Evolutionary conservation across 202 grass and related monocot species (phyloP).

Genomic region (Elaeis oleifera): DNA sequence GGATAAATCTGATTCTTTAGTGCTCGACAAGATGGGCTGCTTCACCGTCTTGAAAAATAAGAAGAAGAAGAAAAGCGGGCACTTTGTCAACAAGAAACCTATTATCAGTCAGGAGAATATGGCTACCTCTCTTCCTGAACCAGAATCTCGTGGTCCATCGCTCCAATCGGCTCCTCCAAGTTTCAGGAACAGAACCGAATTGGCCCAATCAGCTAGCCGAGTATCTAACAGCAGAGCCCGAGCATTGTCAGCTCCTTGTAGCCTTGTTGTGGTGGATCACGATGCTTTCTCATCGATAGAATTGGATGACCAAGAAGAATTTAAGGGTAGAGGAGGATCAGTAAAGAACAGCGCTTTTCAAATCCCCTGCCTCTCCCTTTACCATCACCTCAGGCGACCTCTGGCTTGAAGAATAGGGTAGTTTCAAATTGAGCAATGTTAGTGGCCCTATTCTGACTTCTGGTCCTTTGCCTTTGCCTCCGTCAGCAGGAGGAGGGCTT

Average conservation of each 20-base stretch:
- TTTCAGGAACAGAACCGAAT: slow-evolving; percentile 64
- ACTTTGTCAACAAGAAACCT: slow-evolving; percentile 29
- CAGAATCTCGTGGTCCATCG: slow-evolving; percentile 53
- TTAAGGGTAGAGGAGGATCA: slow-evolving; percentile 29
- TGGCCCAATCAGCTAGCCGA: slow-evolving; percentile 34
- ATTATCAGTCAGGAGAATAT: slow-evolving; percentile 33
- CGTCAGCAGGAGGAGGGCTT: slow-evolving; percentile 34
- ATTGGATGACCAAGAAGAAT: slow-evolving; percentile 61
- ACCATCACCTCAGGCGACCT: slow-evolving; percentile 41
- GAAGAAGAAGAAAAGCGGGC: slow-evolving; percentile 64
- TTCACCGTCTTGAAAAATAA: slow-evolving; percentile 72
- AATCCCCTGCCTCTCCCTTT: slow-evolving; percentile 73
- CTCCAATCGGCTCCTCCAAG: slow-evolving; percentile 90
- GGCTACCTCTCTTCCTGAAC: slow-evolving; percentile 69
- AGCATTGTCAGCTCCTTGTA: slow-evolving; percentile 72
- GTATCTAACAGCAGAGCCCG: slow-evolving; percentile 43
- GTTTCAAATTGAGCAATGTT: slow-evolving; percentile 59
- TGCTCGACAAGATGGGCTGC: slow-evolving; percentile 62
- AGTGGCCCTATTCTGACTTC: slow-evolving; percentile 51
- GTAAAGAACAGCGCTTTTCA: slow-evolving; percentile 50
- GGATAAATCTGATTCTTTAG: too few species aligned
- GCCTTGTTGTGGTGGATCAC: slow-evolving; percentile 59
- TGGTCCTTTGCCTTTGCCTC: slow-evolving; percentile 83
- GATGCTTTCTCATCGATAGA: slow-evolving; percentile 42
- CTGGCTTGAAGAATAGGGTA: slow-evolving; percentile 53